A percentile compares a stretch with the other conserved stretches of the same genome.
phyloP scores from a whole-genome alignment of 164 flowering plant species.

The Echeveria elegans region DNA sequence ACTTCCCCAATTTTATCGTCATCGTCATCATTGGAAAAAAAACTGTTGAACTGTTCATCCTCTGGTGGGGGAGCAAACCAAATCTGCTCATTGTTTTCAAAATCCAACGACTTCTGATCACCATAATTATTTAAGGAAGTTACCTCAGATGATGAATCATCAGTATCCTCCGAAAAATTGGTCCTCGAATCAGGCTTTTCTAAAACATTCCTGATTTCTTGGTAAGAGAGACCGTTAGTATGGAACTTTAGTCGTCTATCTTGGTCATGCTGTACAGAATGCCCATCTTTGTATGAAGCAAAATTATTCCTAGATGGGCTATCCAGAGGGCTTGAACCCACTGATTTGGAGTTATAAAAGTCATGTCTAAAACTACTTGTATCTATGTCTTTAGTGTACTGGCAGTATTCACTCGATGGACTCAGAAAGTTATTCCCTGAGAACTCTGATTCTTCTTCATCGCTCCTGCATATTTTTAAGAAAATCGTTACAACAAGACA shows the following conservation, averaged over 20 bases:
- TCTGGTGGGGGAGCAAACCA: conserved; percentile 94
- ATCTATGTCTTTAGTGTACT: conserved; percentile 61
- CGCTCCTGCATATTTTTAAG: conserved; percentile 51
- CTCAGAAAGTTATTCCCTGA: conserved; percentile 39
- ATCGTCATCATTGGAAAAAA: conserved; percentile 71
- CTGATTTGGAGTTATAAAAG: conserved; percentile 31
- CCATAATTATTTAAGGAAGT: conserved; percentile 19
- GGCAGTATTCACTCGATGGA: conserved; percentile 32
- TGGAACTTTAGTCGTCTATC: background rate
- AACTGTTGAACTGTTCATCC: conserved; percentile 45
- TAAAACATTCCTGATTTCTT: conserved; percentile 39
- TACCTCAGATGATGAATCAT: conserved; percentile 33
- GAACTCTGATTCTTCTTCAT: conserved; percentile 67
- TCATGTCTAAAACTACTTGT: conserved; percentile 59
- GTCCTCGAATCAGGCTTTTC: conserved; percentile 32
- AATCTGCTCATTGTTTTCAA: conserved; percentile 63
- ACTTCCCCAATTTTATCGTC: conserved; percentile 52
- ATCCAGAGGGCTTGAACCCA: conserved; percentile 67
- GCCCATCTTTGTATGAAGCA: conserved; percentile 36
- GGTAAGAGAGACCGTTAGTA: conserved; percentile 28
- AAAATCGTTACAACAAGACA: background rate
- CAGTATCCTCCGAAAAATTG: conserved; percentile 31
- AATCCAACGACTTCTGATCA: conserved; percentile 53
- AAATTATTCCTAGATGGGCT: conserved; percentile 60
- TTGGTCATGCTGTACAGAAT: conserved; percentile 6